Conservation (phyloP, 2,329 filamentous ascomycete species). For the Ploettnerulaceae sp. region DNA sequence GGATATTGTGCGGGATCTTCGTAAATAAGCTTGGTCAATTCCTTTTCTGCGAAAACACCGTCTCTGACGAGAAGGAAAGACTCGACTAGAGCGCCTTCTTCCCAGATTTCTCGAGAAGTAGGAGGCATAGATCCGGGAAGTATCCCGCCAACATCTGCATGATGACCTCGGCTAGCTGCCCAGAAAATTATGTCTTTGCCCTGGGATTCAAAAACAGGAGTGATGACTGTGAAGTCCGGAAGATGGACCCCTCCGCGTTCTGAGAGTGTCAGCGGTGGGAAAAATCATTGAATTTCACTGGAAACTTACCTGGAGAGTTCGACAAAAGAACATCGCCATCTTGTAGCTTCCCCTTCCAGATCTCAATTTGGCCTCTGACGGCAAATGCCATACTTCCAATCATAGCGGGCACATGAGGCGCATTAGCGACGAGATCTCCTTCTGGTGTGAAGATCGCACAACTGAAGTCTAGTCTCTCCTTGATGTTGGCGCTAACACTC, state of each 20-base stretch:
- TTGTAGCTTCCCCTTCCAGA: slow-evolving; percentile 74
- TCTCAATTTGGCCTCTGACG: no score
- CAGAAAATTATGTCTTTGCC: slow-evolving; percentile 71
- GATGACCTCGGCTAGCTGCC: slow-evolving; percentile 66
- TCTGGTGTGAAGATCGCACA: slow-evolving; percentile 75
- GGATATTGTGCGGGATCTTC: no score
- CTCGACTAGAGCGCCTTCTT: slow-evolving; percentile 57
- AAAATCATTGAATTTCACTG: no score
- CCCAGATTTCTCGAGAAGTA: slow-evolving; percentile 58
- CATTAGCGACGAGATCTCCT: slow-evolving; percentile 72
- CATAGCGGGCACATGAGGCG: slow-evolving; percentile 79
- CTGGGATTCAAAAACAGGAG: slow-evolving; percentile 67
- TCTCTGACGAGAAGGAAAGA: slow-evolving; percentile 63
- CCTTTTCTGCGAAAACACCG: no score
- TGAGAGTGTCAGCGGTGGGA: no score
- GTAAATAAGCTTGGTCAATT: no score
- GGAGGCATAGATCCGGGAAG: slow-evolving; percentile 79
- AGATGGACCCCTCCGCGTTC: slow-evolving; percentile 81
- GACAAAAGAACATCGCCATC: slow-evolving; percentile 77
- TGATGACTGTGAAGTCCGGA: slow-evolving; percentile 77
- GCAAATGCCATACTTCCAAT: slow-evolving; percentile 78
- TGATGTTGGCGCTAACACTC: slow-evolving; percentile 73
- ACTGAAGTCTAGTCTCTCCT: slow-evolving; percentile 78
- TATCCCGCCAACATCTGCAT: slow-evolving; percentile 80
- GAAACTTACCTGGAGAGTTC: no score